Base-by-base conservation (phyloP, 2,329 filamentous ascomycete species). In the Curvularia verruculosa region DNA sequence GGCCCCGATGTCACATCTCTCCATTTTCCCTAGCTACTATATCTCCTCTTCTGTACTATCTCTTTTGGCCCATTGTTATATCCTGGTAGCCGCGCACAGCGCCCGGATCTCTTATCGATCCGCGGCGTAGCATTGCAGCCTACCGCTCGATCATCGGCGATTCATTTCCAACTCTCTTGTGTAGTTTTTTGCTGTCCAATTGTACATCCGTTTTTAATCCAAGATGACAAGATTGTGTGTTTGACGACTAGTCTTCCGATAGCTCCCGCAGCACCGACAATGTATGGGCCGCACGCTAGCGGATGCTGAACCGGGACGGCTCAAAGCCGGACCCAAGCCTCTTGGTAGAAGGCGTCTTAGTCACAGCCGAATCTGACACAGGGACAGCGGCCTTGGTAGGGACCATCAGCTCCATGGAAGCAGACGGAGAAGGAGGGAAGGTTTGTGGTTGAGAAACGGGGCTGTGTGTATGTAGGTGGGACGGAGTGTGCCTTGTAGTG, bases 191-290 rank as follows among this genome's bases (percentile, higher is more conserved):
- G 21, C 13, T 29, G 18, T 51, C 29, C 49, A n/a, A 45, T 47
- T 21, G 39, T 54, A 40, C 44, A 45, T 57, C 29, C 44, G 48
- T 43, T 31, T 23, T 29, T 2, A 15, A 10, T 24, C 39, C 23
- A 24, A 34, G 24, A 49, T 44, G 28, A 41, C 39, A 24, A 41
- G 28, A 44, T 48, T 26, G 39, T 48, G 44, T 23, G 19, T 24
- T 57, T 53, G 34, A 29, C 31, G 26, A 19, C 31, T 58, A 40
- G 40, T 41, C n/a, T 45, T 58, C 40, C 50, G 40, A 49, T 58
- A 49, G 55, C 37, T 54, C 46, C 50, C 31, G 45, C 46, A 26
- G 50, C 46, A 46, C 48, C 36, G 45, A 45, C 50, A 36, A 45
- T 44, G 51, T 46, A 45, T 39, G 28, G 45, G 46, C 50, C 50